Evolutionary conservation across 2,329 filamentous ascomycete species (phyloP).

Genomic region (Phialocephala sp.): DNA sequence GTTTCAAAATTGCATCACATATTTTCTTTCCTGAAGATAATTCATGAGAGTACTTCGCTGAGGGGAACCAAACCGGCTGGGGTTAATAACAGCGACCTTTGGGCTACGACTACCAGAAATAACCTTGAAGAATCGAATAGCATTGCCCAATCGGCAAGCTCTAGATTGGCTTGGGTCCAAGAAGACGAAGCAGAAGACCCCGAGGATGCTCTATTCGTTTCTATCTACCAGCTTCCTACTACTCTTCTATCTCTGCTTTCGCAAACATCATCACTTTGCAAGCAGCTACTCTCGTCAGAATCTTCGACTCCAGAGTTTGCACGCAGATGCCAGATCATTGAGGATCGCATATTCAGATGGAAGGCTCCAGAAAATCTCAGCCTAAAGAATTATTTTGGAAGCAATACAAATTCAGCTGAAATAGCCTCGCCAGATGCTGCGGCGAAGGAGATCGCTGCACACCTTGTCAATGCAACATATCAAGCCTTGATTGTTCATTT

Average conservation of each 20-base stretch:
- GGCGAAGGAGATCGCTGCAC: constrained; percentile 21
- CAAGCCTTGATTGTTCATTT: constrained; percentile 28
- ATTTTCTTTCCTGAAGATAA: constrained; percentile 29
- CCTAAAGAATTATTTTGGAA: constrained; percentile 15
- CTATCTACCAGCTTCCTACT: constrained; percentile 29
- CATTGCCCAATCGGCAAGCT: constrained; percentile 7
- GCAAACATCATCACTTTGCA: constrained; percentile 27
- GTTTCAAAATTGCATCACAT: constrained; percentile 28
- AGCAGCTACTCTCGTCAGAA: constrained; percentile 19
- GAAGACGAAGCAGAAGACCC: constrained; percentile 23
- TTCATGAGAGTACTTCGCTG: constrained; percentile 27
- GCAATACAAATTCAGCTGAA: background rate
- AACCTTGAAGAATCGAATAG: background rate
- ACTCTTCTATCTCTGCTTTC: constrained; percentile 26
- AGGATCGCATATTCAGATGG: constrained; percentile 27
- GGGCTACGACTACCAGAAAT: background rate
- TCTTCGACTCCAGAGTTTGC: constrained; percentile 22
- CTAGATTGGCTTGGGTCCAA: constrained; percentile 21
- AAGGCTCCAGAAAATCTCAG: constrained; percentile 22
- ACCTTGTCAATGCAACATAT: constrained; percentile 27
- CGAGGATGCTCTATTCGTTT: constrained; percentile 26
- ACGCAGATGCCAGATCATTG: constrained; percentile 23
- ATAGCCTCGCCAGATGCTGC: constrained; percentile 11
- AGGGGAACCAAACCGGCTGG: constrained; percentile 3
- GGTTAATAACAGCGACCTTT: background rate